These are phyloP conservation scores for Gloeostereum incarnatum DNA, from an alignment of 768 basidiomycete species.

Conservation along the genomic window DNA sequence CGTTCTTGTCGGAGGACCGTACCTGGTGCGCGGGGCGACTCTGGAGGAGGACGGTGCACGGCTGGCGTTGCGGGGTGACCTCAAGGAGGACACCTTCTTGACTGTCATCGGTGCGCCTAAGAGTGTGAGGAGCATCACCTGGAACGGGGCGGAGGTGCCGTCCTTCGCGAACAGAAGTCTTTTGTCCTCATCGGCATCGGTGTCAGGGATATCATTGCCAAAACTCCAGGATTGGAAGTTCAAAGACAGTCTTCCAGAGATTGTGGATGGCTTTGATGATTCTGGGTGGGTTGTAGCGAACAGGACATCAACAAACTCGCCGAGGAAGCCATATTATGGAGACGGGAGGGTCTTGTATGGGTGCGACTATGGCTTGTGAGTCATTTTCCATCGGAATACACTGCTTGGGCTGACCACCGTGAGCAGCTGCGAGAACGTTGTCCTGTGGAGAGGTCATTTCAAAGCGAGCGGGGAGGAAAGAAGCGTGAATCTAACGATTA, in stretches of 20 bases:
- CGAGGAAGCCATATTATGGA: constrained; percentile 59
- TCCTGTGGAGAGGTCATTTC: constrained; percentile 82
- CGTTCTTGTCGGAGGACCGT: constrained; percentile 56
- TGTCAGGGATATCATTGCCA: constrained; percentile 28
- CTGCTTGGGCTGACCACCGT: constrained; percentile 4
- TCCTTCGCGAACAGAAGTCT: too few relatives aligned
- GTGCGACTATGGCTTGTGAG: constrained; percentile 82
- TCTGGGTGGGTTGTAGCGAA: constrained; percentile 55
- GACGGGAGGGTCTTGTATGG: constrained; percentile 76
- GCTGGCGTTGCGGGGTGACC: constrained; percentile 60
- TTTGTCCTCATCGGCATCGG: background rate
- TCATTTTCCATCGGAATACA: constrained; percentile 3
- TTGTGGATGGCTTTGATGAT: constrained; percentile 48
- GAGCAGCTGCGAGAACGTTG: constrained; percentile 74
- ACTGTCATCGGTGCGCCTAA: constrained; percentile 59
- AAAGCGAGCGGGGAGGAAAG: constrained; percentile 47
- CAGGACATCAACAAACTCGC: constrained; percentile 67
- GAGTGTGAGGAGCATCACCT: constrained; percentile 42
- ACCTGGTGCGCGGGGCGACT: constrained; percentile 50
- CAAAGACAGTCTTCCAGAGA: constrained; percentile 69
- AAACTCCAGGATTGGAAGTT: constrained; percentile 64
- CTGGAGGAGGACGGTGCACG: constrained; percentile 35
- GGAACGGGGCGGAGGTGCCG: constrained; percentile 56
- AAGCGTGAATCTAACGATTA: constrained; percentile 67
- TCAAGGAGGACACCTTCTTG: constrained; percentile 47